phyloP scores from a whole-genome alignment of 495 filamentous ascomycete genomes.

The Xylona heveae region DNA sequence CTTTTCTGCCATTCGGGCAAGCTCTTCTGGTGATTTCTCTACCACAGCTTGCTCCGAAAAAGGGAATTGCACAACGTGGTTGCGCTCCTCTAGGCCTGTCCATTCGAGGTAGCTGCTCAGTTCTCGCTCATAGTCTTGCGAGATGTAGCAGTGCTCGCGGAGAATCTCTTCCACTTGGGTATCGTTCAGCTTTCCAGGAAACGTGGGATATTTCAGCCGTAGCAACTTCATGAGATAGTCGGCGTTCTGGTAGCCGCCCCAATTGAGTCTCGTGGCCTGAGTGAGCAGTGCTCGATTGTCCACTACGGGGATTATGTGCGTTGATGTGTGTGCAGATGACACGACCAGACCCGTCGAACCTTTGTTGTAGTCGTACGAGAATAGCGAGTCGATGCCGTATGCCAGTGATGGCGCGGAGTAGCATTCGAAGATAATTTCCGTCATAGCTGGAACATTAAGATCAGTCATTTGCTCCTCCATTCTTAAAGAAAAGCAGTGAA shows the following conservation, averaged over 20 bases:
- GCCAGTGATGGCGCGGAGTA: slow-evolving; percentile 74
- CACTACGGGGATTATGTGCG: slow-evolving; percentile 87
- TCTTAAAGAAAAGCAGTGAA: slow-evolving; percentile 4
- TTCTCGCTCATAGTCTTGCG: slow-evolving; percentile 60
- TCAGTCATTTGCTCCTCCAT: slow-evolving; percentile 1
- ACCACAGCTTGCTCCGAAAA: slow-evolving; percentile 75
- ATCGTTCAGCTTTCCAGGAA: slow-evolving; percentile 64
- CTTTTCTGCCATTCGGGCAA: slow-evolving; percentile 68
- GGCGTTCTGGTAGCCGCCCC: slow-evolving; percentile 74
- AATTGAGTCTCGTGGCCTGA: slow-evolving; percentile 76
- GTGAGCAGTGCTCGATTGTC: slow-evolving; percentile 62
- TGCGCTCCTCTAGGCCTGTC: slow-evolving; percentile 72
- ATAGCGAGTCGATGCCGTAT: slow-evolving; percentile 88
- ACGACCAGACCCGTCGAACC: slow-evolving; percentile 78
- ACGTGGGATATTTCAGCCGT: slow-evolving; percentile 78
- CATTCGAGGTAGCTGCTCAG: slow-evolving; percentile 56
- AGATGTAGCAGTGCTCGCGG: slow-evolving; percentile 78
- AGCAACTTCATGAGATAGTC: slow-evolving; percentile 84
- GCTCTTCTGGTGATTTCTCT: slow-evolving; percentile 83
- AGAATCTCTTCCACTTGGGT: slow-evolving; percentile 74
- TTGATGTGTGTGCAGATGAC: slow-evolving; percentile 79
- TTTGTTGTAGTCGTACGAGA: slow-evolving; percentile 81
- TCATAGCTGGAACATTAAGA: slow-evolving; percentile 46
- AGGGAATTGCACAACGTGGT: slow-evolving; percentile 76
- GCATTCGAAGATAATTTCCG: slow-evolving; percentile 87